Conservation (phyloP, 495 filamentous ascomycete species). For the Talaromyces ruber region DNA sequence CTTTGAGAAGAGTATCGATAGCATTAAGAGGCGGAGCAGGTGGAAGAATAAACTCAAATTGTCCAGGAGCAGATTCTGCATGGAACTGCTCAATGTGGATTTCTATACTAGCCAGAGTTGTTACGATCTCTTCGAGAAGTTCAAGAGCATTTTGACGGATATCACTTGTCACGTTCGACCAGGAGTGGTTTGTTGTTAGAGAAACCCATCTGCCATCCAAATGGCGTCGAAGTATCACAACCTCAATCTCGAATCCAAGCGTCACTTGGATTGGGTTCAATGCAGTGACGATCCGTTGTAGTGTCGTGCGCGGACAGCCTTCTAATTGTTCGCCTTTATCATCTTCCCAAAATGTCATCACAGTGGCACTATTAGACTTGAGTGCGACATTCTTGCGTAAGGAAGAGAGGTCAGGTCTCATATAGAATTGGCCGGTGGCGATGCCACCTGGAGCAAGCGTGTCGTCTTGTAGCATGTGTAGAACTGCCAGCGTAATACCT, state of each 20-base stretch:
- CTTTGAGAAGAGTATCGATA: constrained; percentile 63
- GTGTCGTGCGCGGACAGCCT: constrained; percentile 51
- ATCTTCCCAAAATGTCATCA: constrained; percentile 47
- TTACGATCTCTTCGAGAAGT: constrained; percentile 55
- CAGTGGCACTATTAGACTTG: constrained; percentile 38
- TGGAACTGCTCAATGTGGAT: constrained; percentile 71
- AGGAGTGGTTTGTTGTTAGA: constrained; percentile 38
- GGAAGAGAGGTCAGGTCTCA: constrained; percentile 52
- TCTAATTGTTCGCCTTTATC: constrained; percentile 26
- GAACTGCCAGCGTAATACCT: constrained; percentile 43
- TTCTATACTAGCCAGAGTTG: constrained; percentile 46
- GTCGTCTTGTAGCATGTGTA: constrained; percentile 48
- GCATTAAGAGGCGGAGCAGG: constrained; percentile 57
- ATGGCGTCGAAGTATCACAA: constrained; percentile 51
- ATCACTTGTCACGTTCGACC: constrained; percentile 34
- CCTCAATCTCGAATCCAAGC: constrained; percentile 77
- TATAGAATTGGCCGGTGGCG: constrained; percentile 49
- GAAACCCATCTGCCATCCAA: constrained; percentile 6
- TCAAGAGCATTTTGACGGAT: constrained; percentile 32
- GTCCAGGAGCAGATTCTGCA: constrained; percentile 63
- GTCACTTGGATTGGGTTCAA: constrained; percentile 43
- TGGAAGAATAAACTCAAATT: constrained; percentile 74
- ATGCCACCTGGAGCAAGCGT: constrained; percentile 23
- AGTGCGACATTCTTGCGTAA: constrained; percentile 44
- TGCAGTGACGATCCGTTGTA: constrained; percentile 41